Base-by-base conservation (phyloP, 768 basidiomycete species). In the Suillus placidus region DNA sequence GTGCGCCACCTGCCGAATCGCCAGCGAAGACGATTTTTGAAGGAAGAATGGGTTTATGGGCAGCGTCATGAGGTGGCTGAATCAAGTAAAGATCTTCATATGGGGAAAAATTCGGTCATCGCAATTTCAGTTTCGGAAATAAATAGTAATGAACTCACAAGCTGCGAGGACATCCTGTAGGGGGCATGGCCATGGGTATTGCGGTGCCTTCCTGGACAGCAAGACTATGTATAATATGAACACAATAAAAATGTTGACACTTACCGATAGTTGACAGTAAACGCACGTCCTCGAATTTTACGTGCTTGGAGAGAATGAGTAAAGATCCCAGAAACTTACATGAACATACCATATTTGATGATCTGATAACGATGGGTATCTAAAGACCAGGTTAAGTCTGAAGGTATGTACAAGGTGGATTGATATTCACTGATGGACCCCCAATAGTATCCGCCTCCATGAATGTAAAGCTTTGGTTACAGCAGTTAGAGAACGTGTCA, bases 131-230 rank as follows among this genome's bases (percentile, higher is more conserved):
- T 40, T 40, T 40, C 57, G 30, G 23, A 58, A 6, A 9, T 40
- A 37, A 20, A 43, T 4, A 35, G 40, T 49, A 18, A 20, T 18
- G 13, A 30, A 60, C 37, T 58, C 73, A 88, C 89, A 93, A 1
- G 91, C 88, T 4, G 92, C 90, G 32, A 93, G 74, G 18, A 89
- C 86, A 70, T 94, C 93, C 66, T 92, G 91, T 0, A 94, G 71
- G 1, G 89, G 85, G 73, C 87, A 88, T 3, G 92, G 92, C 83
- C 91, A 93, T 16, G 92, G 92, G 71, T 92, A 93, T 74, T 94
- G 93, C 2, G 93, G 92, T 0, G 92, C 90, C 72, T 92, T 88
- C 52, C 91, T 87, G 16, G 35, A 30, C 71, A 76, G 77, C 23
- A 13, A 37, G 35, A 67, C 52, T 26, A 52, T 62, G 26, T 30